Base-by-base conservation (phyloP, 805 yeast species). In the Huiozyma sinensis region DNA sequence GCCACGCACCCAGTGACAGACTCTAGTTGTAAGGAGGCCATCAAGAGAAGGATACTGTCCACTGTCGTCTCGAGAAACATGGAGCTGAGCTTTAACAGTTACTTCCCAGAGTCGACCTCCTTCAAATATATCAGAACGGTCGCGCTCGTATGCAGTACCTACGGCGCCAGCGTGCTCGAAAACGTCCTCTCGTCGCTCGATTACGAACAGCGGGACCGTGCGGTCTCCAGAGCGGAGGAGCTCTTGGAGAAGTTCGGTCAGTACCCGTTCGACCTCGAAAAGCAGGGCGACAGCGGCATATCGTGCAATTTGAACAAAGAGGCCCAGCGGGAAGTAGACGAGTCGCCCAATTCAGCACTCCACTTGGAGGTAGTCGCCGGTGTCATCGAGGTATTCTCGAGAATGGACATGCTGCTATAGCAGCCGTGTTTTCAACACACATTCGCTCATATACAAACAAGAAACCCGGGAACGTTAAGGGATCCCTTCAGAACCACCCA, bases 1-100 rank as follows among this genome's bases (percentile, higher is more conserved):
- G 95, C 98, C 30, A 92, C 98, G 7, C 98, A 94, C 65, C 98
- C 98, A 6, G 77, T 92, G 10, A 82, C 89, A 31, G 98, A 92
- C 64, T 74, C 82, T 38, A 69, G 78, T 50, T 80, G 95, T 41
- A 92, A 92, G 65, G 95, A 86, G 52, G 79, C 80, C 44, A 75
- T 92, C 45, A 79, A 80, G 45, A 72, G 78, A 47, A 76, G 97
- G 55, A 77, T 87, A 28, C 68, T 88, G 49, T 72, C 75, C 38
- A 60, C 87, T 41, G 70, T 92, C 53, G 78, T 86, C 6, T 70
- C 81, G 33, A 79, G 95, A 65, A 83, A 82, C 42, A 73, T 83
- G 52, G 73, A 71, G 46, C 57, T 81, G 30, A 68, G 67, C 51
- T 70, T 78, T 33, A 73, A 75, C 38, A 75, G 73, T 50, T 83